Percentiles rank a stretch among this genome's conserved stretches.
Evolutionary conservation across 1,139 yeast genomes (phyloP).

Genomic region (Saccharomyces uvarum): DNA sequence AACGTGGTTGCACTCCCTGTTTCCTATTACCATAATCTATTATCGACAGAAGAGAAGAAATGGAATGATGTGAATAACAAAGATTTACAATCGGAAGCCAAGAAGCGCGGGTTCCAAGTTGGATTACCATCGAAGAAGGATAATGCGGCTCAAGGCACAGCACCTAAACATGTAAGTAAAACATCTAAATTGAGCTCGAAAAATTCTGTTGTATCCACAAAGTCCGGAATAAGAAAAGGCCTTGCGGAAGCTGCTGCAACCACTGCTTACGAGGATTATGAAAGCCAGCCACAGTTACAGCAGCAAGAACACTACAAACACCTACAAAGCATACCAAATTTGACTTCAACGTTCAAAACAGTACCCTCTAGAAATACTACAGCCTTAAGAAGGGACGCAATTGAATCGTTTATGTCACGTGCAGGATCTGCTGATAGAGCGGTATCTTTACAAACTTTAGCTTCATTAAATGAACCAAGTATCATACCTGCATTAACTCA

Average conservation of each 20-base stretch:
- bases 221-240: constrained; percentile 19
- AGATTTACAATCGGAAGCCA: constrained; percentile 40
- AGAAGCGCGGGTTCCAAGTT: constrained; percentile 39
- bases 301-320: constrained; percentile 7
- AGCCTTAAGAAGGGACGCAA: neutral
- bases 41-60: constrained; percentile 40
- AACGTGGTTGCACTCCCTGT: constrained; percentile 59
- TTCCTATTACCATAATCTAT: constrained; percentile 45
- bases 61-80: constrained; percentile 44
- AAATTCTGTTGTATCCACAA: constrained; percentile 9
- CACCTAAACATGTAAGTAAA: neutral
- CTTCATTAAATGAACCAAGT: constrained; percentile 60
- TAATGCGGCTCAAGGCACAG: neutral
- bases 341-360: neutral
- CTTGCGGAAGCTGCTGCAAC: constrained; percentile 26
- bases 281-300: constrained; percentile 5
- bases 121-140: neutral
- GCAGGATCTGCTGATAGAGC: constrained; percentile 1
- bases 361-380: neutral
- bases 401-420: constrained; percentile 2
- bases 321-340: constrained; percentile 9
- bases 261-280: constrained; percentile 26
- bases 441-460: constrained; percentile 32
- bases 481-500: constrained; percentile 87
- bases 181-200: neutral